Base-by-base conservation (phyloP, 2,329 filamentous ascomycete species). In the Niveomyces coronatus region DNA sequence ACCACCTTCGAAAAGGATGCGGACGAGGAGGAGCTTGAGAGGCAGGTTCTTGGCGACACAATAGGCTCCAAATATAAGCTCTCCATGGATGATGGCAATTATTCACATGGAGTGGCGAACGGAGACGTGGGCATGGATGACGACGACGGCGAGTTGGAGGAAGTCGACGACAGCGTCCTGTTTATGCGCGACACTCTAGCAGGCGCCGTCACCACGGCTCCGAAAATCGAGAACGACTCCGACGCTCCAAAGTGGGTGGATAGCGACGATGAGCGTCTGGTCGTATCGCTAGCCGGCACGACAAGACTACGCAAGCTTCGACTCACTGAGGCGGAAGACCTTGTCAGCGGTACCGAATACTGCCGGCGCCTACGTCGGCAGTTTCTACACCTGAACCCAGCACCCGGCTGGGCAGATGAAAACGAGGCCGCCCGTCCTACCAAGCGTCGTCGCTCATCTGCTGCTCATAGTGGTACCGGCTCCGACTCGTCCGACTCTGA, bases 231-330 rank as follows among this genome's bases (percentile, higher is more conserved):
- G 10, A 41, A 47, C 11, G 46, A 52, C 13, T 51, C 45, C 32
- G 64, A 71, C 29, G 65, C 67, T 15, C 70, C 80, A 3, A 84
- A 78, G 1, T 98, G 91, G 91, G 79, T 88, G 49, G 91, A 98
- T 56, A 96, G 88, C 58, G 91, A 98, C 51, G 91, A 98, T 54
- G 91, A 96, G 54, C 75, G 85, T 38, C 65, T 95, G 45, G 75
- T 78, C 6, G 72, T 98, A 34, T 96, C 89, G 11, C 70, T 98
- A 27, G 82, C 85, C 4, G 74, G 76, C 18, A 78, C 81, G 31
- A 74, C 78, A 33, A 74, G 84, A 46, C 59, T 95, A 54, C 76
- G 88, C 47, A 96, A 96, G 60, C 67, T 98, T 45, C 75, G 91
- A 44, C 68, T 79, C 35, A 80, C 77, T 3, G 86, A 89, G 53